Conservation (phyloP, 345 rosid species). For the Camelina sativa region DNA sequence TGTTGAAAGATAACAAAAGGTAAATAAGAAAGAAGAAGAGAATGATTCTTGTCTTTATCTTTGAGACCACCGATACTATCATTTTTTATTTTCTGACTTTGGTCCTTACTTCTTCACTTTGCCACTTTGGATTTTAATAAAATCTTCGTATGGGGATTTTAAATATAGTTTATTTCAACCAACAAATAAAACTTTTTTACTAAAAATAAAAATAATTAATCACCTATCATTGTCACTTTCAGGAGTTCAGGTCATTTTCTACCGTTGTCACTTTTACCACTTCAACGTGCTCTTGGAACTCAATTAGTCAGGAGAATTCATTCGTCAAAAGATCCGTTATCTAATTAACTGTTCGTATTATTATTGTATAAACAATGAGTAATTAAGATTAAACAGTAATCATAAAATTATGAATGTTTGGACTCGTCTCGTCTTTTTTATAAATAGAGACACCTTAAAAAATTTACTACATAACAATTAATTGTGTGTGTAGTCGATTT, state of each 20-base stretch:
- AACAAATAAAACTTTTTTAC: not conserved
- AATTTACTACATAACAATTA: not conserved
- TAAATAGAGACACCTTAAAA: not conserved
- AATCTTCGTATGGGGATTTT: not conserved
- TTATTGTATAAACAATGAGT: too few relatives aligned
- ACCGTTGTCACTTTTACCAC: not conserved
- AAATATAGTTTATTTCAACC: not conserved
- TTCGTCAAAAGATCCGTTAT: too few relatives aligned
- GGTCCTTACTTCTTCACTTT: conserved; percentile 1
- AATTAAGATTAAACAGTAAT: too few relatives aligned
- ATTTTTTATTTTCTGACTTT: conserved; percentile 17
- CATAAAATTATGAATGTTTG: too few relatives aligned
- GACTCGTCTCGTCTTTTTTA: not conserved
- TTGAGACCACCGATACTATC: conserved; percentile 8
- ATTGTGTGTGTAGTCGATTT: not conserved
- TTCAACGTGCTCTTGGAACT: not conserved
- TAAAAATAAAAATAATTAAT: not conserved
- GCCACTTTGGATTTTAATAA: not conserved
- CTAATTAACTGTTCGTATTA: too few relatives aligned
- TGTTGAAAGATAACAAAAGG: conserved; percentile 59
- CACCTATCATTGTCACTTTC: too few relatives aligned
- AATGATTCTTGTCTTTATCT: conserved; percentile 30
- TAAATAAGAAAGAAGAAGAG: conserved; percentile 50
- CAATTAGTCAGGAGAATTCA: not conserved
- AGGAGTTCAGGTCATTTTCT: not conserved